These are phyloP conservation scores for Jatropha curcas DNA, from an alignment of 345 rosid genomes.

Conservation along the genomic window DNA sequence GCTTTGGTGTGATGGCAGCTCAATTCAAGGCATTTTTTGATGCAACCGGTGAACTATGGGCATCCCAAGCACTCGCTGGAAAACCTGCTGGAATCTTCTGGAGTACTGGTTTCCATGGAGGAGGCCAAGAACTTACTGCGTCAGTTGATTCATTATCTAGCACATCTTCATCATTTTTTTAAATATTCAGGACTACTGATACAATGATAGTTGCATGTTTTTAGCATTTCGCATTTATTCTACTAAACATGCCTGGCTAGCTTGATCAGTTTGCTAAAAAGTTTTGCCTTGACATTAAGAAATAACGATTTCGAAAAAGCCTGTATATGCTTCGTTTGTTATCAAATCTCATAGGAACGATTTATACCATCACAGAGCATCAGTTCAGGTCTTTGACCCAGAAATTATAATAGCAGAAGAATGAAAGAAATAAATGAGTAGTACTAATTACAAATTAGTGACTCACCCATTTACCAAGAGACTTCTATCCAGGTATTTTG, in stretches of 20 bases:
- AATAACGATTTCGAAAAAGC: neutral
- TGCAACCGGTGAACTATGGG: conserved; percentile 69
- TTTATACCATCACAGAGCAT: neutral
- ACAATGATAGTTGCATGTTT: neutral
- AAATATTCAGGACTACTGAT: neutral
- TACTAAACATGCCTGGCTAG: neutral
- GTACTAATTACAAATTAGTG: too few relatives aligned
- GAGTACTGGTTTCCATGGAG: conserved; percentile 96
- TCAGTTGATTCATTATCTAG: conserved; percentile 38
- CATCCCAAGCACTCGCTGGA: conserved; percentile 80
- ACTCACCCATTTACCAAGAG: too few relatives aligned
- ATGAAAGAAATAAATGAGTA: too few relatives aligned
- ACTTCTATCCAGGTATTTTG: too few relatives aligned
- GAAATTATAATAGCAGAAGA: neutral
- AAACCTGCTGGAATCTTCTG: conserved; percentile 98
- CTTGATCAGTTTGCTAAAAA: neutral
- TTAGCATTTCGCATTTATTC: neutral
- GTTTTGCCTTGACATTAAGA: neutral
- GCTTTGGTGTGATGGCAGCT: conserved; percentile 94
- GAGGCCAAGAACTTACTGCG: conserved; percentile 98
- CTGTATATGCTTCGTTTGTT: neutral
- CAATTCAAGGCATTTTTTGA: conserved; percentile 90
- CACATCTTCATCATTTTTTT: neutral
- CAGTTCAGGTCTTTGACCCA: neutral
- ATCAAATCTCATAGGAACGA: neutral